Percentiles rank a stretch among this genome's conserved stretches.
Conservation (phyloP, 2,329 filamentous ascomycete species). For the Colletotrichum eleusines region DNA sequence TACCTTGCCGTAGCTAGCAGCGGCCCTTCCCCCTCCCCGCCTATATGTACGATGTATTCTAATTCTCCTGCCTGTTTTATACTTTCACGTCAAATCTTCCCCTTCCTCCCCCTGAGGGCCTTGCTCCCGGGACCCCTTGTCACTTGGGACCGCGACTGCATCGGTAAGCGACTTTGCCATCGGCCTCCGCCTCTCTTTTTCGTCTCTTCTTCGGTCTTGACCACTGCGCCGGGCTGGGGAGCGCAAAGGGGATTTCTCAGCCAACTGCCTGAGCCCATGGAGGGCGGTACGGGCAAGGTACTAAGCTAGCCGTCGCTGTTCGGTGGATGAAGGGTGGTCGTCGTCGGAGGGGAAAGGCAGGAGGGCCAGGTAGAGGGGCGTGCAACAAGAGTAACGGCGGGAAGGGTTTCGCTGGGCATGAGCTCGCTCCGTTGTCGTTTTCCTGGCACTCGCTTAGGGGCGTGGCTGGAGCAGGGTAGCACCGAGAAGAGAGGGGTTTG, state of each 20-base stretch:
- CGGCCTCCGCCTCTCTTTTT: slow-evolving; percentile 35
- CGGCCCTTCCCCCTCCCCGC: neutral
- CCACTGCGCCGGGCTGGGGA: slow-evolving; percentile 36
- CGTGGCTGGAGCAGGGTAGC: slow-evolving; percentile 50
- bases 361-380: slow-evolving; percentile 29
- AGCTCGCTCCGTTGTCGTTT: slow-evolving; percentile 32
- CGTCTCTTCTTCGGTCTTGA: slow-evolving; percentile 41
- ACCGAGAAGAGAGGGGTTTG: slow-evolving; percentile 44
- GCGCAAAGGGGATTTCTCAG: slow-evolving; percentile 23
- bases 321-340: slow-evolving; percentile 33
- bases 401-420: slow-evolving; percentile 23
- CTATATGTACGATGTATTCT: neutral
- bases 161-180: slow-evolving; percentile 32
- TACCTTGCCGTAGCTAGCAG: slow-evolving; percentile 40
- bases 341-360: slow-evolving; percentile 18
- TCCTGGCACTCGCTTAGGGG: slow-evolving; percentile 33
- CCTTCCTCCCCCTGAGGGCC: slow-evolving; percentile 3
- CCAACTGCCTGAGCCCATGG: slow-evolving; percentile 34
- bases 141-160: slow-evolving; percentile 15
- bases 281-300: slow-evolving; percentile 32
- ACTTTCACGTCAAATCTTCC: slow-evolving; percentile 21
- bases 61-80: slow-evolving; percentile 2
- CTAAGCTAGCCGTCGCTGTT: slow-evolving; percentile 41
- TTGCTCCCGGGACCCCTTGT: neutral
- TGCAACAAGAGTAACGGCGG: slow-evolving; percentile 18